These are phyloP conservation scores for Colletotrichum theobromicola DNA, from an alignment of 2,329 filamentous ascomycete species.

Conservation along the genomic window DNA sequence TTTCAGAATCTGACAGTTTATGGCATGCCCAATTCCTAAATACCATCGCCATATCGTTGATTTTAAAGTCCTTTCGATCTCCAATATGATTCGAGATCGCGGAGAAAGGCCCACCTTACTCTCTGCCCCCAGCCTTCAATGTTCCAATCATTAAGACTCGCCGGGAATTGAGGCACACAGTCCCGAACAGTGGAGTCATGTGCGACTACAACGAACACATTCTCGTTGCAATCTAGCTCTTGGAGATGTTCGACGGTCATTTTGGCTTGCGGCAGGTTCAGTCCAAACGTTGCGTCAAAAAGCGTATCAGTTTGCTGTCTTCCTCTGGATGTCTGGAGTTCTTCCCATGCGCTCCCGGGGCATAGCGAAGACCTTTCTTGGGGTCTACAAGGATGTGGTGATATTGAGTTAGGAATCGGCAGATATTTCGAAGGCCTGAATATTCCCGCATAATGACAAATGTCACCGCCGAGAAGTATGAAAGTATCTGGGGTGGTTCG, in stretches of 20 bases:
- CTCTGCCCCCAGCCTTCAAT: slow-evolving; percentile 26
- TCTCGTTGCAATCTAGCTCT: slow-evolving; percentile 25
- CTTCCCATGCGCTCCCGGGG: slow-evolving; percentile 24
- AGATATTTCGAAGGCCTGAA: slow-evolving; percentile 39
- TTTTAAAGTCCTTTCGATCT: neutral
- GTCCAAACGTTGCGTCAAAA: slow-evolving; percentile 27
- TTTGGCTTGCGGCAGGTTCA: slow-evolving; percentile 25
- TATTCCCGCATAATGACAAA: slow-evolving; percentile 43
- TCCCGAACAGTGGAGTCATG: slow-evolving; percentile 27
- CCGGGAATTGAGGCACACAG: slow-evolving; percentile 26
- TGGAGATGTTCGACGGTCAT: slow-evolving; percentile 22
- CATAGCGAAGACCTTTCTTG: slow-evolving; percentile 10
- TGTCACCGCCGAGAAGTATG: slow-evolving; percentile 46
- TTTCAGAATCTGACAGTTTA: neutral
- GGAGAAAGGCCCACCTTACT: slow-evolving; percentile 25
- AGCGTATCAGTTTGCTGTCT: slow-evolving; percentile 25
- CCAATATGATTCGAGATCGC: slow-evolving; percentile 22
- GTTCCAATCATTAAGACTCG: slow-evolving; percentile 27
- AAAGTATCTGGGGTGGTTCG: slow-evolving; percentile 42
- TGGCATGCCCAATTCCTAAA: neutral
- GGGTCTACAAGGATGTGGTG: slow-evolving; percentile 25
- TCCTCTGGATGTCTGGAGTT: slow-evolving; percentile 25
- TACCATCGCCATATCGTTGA: neutral
- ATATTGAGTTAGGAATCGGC: slow-evolving; percentile 35
- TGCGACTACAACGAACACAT: slow-evolving; percentile 28